Evolutionary conservation across 352 stramenopile species (phyloP).

Genomic region (Aphanomyces astaci): DNA sequence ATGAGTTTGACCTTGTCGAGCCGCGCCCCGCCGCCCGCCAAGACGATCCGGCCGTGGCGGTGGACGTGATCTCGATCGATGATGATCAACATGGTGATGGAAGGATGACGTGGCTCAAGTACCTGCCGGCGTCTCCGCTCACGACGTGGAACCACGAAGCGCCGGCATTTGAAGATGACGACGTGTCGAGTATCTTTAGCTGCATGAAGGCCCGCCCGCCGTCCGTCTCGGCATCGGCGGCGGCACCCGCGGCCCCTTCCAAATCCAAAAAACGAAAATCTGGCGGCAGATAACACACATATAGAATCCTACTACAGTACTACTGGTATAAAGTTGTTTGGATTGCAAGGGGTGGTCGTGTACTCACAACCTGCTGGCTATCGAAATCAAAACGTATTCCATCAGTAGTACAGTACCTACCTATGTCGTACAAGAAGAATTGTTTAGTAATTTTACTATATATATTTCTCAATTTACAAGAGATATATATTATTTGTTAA

Average conservation of each 20-base stretch:
- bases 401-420: too few species aligned
- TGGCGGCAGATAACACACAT: background rate
- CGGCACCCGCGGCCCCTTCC: background rate
- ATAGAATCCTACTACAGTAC: background rate
- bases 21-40: background rate
- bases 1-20: constrained; percentile 37
- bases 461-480: too few species aligned
- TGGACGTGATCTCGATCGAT: constrained; percentile 47
- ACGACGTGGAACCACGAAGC: constrained; percentile 13
- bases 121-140: constrained; percentile 23
- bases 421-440: too few species aligned
- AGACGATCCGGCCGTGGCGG: constrained; percentile 15
- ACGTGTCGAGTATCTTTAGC: constrained; percentile 13
- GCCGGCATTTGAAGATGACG: background rate
- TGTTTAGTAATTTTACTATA: too few species aligned
- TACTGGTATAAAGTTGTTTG: too few species aligned
- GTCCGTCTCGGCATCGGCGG: background rate
- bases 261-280: constrained; percentile 4
- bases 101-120: constrained; percentile 23
- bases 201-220: constrained; percentile 8
- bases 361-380: background rate
- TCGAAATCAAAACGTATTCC: too few species aligned
- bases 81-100: constrained; percentile 23
- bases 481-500: too few species aligned
- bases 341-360: background rate